phyloP scores from a whole-genome alignment of 192 early-diverging fungal genomes.

The Podila minutissima region DNA sequence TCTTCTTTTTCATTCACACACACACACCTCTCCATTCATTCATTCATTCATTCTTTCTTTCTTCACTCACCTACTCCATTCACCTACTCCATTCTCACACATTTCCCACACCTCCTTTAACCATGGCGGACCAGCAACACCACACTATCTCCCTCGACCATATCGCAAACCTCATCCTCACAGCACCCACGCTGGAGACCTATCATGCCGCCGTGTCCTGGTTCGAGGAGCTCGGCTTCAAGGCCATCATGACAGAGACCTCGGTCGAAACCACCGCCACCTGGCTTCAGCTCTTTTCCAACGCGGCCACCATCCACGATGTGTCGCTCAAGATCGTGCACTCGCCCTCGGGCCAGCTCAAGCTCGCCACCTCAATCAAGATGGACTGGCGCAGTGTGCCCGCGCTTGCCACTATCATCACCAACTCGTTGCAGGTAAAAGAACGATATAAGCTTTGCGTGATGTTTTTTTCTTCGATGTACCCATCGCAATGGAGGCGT shows the following conservation, averaged over 20 bases:
- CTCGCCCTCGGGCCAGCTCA: constrained; percentile 27
- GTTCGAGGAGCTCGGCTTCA: constrained; percentile 46
- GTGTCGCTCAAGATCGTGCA: constrained; percentile 33
- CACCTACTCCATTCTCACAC: background rate
- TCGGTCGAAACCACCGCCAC: constrained; percentile 35
- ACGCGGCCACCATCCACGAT: constrained; percentile 8
- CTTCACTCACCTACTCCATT: background rate
- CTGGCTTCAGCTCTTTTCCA: constrained; percentile 45
- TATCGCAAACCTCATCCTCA: constrained; percentile 38
- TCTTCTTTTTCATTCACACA: background rate
- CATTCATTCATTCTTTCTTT: background rate
- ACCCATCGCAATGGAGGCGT: too few species aligned
- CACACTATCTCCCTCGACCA: constrained; percentile 32
- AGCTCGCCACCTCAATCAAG: constrained; percentile 32
- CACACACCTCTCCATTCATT: background rate
- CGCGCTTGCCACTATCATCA: constrained; percentile 41
- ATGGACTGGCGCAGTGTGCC: constrained; percentile 50
- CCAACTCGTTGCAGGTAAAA: constrained; percentile 38
- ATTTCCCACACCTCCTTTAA: background rate
- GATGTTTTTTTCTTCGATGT: background rate
- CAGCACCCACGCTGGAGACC: constrained; percentile 31
- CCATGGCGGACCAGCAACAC: constrained; percentile 7
- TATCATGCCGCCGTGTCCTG: constrained; percentile 38
- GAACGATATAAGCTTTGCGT: background rate
- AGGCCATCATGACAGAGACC: constrained; percentile 47